Conservation (phyloP, 2,329 filamentous ascomycete genomes). For the Fusarium euwallaceae region DNA sequence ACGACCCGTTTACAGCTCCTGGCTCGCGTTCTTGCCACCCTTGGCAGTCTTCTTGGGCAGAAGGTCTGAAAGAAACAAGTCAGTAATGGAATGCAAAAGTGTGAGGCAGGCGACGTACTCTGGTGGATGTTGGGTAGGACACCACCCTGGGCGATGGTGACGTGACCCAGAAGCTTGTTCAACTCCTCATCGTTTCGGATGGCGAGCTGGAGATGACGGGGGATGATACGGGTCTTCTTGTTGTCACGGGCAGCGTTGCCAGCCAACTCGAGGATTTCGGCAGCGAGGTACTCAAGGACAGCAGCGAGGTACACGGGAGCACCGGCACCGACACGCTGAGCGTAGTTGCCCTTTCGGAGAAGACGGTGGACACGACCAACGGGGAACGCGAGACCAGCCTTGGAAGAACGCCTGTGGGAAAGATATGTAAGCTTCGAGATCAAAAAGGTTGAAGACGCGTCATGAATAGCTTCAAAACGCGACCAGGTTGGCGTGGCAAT, state of each 20-base stretch:
- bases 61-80: slow-evolving; percentile 76
- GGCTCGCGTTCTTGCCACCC: slow-evolving; percentile 90
- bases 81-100: slow-evolving; percentile 47
- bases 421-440: slow-evolving; percentile 22
- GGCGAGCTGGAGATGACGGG: slow-evolving; percentile 97
- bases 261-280: slow-evolving; percentile 98
- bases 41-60: slow-evolving; percentile 99
- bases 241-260: slow-evolving; percentile 99
- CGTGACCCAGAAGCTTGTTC: slow-evolving; percentile 97
- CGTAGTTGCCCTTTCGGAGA: slow-evolving; percentile 99
- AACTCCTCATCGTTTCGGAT: slow-evolving; percentile 99
- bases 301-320: slow-evolving; percentile 97
- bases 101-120: slow-evolving; percentile 72
- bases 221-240: slow-evolving; percentile 99
- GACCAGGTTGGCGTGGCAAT: slow-evolving; percentile 12
- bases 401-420: slow-evolving; percentile 87
- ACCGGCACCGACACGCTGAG: slow-evolving; percentile 98
- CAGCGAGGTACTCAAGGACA: slow-evolving; percentile 97
- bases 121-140: slow-evolving; percentile 97
- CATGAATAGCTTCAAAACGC: not conserved
- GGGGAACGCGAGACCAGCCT: slow-evolving; percentile 98
- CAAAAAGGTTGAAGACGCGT: slow-evolving; percentile 2
- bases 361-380: slow-evolving; percentile 99
- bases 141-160: slow-evolving; percentile 97
- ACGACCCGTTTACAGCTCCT: slow-evolving; percentile 83